Base-by-base conservation (phyloP, 1,284 basidiomycete genomes). In the Paramarasmius palmivorus region DNA sequence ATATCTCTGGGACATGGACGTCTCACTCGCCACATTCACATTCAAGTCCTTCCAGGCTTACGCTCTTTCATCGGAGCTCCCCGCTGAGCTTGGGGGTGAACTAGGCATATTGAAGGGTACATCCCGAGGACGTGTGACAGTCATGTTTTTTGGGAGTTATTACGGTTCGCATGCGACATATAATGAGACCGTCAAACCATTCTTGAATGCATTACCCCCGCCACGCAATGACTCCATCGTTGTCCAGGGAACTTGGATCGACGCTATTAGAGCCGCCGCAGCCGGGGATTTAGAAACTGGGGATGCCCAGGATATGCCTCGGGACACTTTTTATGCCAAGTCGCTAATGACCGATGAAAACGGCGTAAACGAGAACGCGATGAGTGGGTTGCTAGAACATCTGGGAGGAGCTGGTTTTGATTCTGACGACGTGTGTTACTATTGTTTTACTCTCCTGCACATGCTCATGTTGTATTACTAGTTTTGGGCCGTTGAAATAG, bases 291-390 rank as follows among this genome's bases (percentile, higher is more conserved):
- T 69, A 36, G 66, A 75, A 53, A 75, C 73, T n/a, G n/a, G n/a
- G 1, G 67, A 54, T 36, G 60, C 59, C 1, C 56, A 51, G 10
- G 63, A 69, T 1, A 71, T 73, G 22, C 50, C 37, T 1, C 58
- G 59, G 15, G 74, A 77, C 59, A 77, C 75, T 0, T 79, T 79
- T 63, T 81, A 78, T 57, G 74, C 71, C 0, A 79, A 79, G 58
- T 74, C 70, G 5, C 54, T 77, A 19, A 72, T 75, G 68, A 73
- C 72, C 0, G 74, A 73, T 2, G 54, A 68, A 39, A 63, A 58
- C 3, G 63, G 64, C 1, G 15, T 74, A 53, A 68, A 66, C 0
- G 54, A 56, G 4, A 56, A 62, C 1, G 70, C 72, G 1, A 62
- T 67, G 36, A 56, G 54, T n/a, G 68, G 66, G 2, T 68, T 72